Conservation (phyloP, 805 yeast genomes). For the Pichia gijzeniarum region DNA sequence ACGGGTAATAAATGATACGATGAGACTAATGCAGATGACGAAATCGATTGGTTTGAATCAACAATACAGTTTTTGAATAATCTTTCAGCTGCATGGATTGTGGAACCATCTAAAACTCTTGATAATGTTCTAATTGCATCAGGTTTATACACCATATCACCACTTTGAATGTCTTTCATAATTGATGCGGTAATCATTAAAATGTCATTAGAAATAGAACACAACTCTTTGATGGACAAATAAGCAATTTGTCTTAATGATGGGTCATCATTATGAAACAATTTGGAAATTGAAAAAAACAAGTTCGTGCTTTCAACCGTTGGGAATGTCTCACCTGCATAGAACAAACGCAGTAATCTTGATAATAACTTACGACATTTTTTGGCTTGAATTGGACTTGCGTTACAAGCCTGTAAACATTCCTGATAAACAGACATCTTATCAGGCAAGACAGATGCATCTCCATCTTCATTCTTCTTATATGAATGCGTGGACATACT, state of each 20-base stretch:
- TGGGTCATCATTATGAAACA: slow-evolving; percentile 87
- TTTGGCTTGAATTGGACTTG: slow-evolving; percentile 81
- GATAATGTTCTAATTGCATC: slow-evolving; percentile 90
- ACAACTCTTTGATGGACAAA: slow-evolving; percentile 86
- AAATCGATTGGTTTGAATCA: slow-evolving; percentile 77
- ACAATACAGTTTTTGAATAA: slow-evolving; percentile 88
- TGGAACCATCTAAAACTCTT: slow-evolving; percentile 81
- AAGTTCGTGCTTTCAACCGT: slow-evolving; percentile 84
- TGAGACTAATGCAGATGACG: slow-evolving; percentile 91
- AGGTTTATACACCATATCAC: slow-evolving; percentile 81
- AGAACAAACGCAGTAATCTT: slow-evolving; percentile 72
- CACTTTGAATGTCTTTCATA: slow-evolving; percentile 95
- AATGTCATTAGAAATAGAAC: slow-evolving; percentile 79
- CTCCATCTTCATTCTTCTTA: slow-evolving; percentile 77
- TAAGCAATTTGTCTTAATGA: slow-evolving; percentile 89
- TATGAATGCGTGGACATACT: slow-evolving; percentile 76
- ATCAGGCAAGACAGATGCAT: slow-evolving; percentile 67
- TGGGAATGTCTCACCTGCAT: slow-evolving; percentile 84
- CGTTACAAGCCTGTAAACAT: slow-evolving; percentile 87
- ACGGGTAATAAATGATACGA: slow-evolving; percentile 86
- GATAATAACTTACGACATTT: slow-evolving; percentile 81
- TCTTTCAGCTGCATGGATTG: slow-evolving; percentile 91
- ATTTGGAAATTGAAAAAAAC: slow-evolving; percentile 88
- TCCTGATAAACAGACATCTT: slow-evolving; percentile 97
- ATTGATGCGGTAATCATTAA: slow-evolving; percentile 97